These are phyloP conservation scores for Dalechampia spathulata DNA, from an alignment of 441 rosid species.

Conservation along the genomic window DNA sequence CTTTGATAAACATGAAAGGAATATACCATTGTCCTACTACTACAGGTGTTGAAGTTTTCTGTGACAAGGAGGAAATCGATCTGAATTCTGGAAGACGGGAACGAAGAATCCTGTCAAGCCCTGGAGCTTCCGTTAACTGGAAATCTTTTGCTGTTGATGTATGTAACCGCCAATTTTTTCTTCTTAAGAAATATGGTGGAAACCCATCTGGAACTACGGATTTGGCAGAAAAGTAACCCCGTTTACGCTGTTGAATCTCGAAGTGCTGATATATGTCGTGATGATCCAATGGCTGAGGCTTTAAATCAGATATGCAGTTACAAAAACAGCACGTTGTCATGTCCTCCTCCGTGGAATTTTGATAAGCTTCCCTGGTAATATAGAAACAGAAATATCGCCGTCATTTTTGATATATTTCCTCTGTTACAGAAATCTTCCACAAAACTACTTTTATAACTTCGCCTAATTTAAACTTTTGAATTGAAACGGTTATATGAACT, in stretches of 20 bases:
- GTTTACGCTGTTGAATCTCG: conserved; percentile 14
- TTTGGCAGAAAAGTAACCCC: conserved; percentile 29
- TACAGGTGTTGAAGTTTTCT: conserved; percentile 8
- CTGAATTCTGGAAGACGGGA: conserved; percentile 29
- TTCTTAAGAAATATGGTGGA: conserved; percentile 50
- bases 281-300: conserved; percentile 33
- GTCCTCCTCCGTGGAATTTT: conserved; percentile 44
- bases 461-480: too few species aligned
- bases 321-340: conserved; percentile 39
- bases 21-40: conserved; percentile 54
- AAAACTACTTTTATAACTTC: too few species aligned
- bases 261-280: conserved; percentile 40
- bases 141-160: conserved; percentile 26
- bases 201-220: conserved; percentile 36
- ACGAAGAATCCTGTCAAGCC: conserved; percentile 32
- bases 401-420: too few species aligned
- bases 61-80: conserved; percentile 18
- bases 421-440: too few species aligned
- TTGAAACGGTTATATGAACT: too few species aligned
- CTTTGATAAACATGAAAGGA: conserved; percentile 58
- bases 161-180: conserved; percentile 35
- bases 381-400: too few species aligned
- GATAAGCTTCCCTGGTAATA: conserved; percentile 30
- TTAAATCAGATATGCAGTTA: conserved; percentile 18
- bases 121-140: conserved; percentile 39